These are phyloP conservation scores for Entoloma clypeatum DNA, from an alignment of 1,284 basidiomycete genomes.

Conservation along the genomic window DNA sequence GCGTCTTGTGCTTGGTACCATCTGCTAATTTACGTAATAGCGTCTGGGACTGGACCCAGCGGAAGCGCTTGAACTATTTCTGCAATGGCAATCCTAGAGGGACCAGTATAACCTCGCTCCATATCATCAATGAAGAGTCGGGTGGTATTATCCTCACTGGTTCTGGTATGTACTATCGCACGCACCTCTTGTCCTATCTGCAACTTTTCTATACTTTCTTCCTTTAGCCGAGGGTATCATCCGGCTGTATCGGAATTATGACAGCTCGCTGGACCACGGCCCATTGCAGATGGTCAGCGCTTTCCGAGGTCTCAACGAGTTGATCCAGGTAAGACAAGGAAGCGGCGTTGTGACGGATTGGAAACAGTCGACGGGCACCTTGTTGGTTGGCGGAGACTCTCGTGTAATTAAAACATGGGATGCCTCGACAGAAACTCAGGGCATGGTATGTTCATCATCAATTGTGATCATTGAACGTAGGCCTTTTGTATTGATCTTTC, in stretches of 20 bases:
- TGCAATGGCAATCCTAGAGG: constrained; percentile 85
- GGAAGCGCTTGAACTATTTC: constrained; percentile 77
- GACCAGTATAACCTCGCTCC: constrained; percentile 84
- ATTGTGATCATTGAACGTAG: too few species aligned
- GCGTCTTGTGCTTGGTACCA: constrained; percentile 7
- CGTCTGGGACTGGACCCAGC: constrained; percentile 92
- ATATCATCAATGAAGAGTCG: constrained; percentile 95
- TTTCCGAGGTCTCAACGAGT: constrained; percentile 86
- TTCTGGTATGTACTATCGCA: constrained; percentile 62
- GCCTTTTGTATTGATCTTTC: constrained; percentile 10
- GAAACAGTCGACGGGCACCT: constrained; percentile 85
- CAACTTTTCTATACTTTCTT: constrained; percentile 7
- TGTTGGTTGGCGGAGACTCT: constrained; percentile 91
- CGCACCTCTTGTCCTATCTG: background rate
- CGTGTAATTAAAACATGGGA: constrained; percentile 93
- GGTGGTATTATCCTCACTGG: constrained; percentile 88
- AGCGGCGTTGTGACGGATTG: constrained; percentile 89
- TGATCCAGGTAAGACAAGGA: constrained; percentile 69
- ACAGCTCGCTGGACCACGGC: constrained; percentile 59
- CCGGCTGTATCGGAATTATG: constrained; percentile 89
- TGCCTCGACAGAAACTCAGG: constrained; percentile 84
- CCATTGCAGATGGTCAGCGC: constrained; percentile 87
- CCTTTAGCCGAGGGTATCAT: constrained; percentile 83
- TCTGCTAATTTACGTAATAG: constrained; percentile 36
- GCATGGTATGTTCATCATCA: constrained; percentile 71